Evolutionary conservation across 139 green algal genomes (phyloP).

Genomic region (Chloropicon primus): DNA sequence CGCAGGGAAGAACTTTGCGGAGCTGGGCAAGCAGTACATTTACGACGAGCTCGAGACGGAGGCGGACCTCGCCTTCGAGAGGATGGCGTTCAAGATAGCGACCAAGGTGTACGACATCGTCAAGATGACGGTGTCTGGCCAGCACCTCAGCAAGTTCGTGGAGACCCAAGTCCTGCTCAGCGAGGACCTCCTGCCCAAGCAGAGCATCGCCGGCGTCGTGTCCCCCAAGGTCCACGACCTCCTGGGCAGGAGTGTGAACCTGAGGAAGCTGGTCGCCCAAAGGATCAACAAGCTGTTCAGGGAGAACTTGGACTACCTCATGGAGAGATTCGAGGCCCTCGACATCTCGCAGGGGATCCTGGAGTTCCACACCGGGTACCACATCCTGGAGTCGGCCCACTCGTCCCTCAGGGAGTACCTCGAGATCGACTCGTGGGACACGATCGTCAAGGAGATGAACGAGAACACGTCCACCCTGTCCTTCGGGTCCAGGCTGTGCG

Average conservation of each 20-base stretch:
- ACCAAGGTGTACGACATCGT: background rate
- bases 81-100: background rate
- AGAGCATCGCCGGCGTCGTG: background rate
- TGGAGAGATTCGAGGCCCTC: conserved; percentile 10
- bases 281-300: conserved; percentile 20
- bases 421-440: background rate
- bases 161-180: background rate
- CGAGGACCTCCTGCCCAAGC: background rate
- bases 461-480: background rate
- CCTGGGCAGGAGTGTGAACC: conserved; percentile 16
- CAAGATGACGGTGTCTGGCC: background rate
- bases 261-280: conserved; percentile 15
- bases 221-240: conserved; percentile 1
- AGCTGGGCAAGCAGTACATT: background rate
- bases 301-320: conserved; percentile 18
- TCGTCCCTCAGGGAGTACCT: background rate
- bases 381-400: background rate
- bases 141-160: background rate
- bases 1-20: background rate
- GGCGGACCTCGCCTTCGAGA: background rate
- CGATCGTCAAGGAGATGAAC: background rate
- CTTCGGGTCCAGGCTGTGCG: background rate
- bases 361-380: background rate
- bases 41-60: background rate
- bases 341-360: conserved; percentile 9